phyloP scores from a whole-genome alignment of 768 basidiomycete species.

The Pleurotus platypus region DNA sequence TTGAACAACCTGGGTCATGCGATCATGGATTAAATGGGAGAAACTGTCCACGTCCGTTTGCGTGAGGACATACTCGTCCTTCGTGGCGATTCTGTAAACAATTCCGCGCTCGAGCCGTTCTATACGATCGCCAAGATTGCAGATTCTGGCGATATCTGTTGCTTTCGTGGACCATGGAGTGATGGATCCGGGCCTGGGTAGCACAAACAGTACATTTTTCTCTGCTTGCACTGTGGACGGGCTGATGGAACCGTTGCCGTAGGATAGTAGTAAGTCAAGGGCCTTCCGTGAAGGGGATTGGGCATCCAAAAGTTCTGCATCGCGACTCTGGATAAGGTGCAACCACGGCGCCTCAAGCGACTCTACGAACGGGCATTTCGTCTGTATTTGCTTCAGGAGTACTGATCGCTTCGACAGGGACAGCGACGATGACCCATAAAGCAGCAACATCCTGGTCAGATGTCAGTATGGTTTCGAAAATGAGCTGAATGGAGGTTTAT shows the following conservation, averaged over 20 bases:
- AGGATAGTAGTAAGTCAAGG: conserved; percentile 72
- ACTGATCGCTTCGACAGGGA: conserved; percentile 67
- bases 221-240: conserved; percentile 24
- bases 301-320: conserved; percentile 42
- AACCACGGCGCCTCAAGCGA: conserved; percentile 83
- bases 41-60: conserved; percentile 48
- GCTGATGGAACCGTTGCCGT: conserved; percentile 72
- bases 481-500: no score
- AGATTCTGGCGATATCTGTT: conserved; percentile 89
- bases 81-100: conserved; percentile 58
- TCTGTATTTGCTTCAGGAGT: conserved; percentile 60
- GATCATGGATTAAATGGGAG: conserved; percentile 80
- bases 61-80: conserved; percentile 35
- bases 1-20: conserved; percentile 90
- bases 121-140: conserved; percentile 70
- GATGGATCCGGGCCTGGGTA: conserved; percentile 86
- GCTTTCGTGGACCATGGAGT: conserved; percentile 99
- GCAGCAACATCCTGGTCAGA: conserved; percentile 58
- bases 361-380: conserved; percentile 43
- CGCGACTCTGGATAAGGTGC: conserved; percentile 74
- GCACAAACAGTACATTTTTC: conserved; percentile 58
- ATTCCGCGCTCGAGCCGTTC: conserved; percentile 85
- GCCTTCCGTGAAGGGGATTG: conserved; percentile 44
- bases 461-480: neutral
- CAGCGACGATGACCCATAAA: conserved; percentile 74